These are phyloP conservation scores for Citrus hindsii DNA, from an alignment of 345 rosid genomes.

Conservation along the genomic window DNA sequence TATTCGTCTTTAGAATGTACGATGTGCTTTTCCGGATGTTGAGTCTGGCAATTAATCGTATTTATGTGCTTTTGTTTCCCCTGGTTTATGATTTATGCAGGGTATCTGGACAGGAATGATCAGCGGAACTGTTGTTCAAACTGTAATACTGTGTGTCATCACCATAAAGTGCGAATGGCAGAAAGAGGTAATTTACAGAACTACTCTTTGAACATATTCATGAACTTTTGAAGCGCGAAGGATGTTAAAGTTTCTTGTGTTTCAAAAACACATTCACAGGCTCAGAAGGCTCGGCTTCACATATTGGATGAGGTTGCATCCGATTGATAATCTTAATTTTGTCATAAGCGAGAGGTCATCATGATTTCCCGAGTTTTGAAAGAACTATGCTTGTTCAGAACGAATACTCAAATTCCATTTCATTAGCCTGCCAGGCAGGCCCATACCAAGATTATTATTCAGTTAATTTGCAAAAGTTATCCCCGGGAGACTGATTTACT, in stretches of 20 bases:
- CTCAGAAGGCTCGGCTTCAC: constrained; percentile 16
- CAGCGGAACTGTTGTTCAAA: constrained; percentile 45
- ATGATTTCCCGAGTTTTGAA: neutral
- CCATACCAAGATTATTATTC: too few species aligned
- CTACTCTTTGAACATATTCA: neutral
- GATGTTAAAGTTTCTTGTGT: neutral
- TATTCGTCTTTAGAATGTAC: neutral
- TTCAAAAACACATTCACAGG: constrained; percentile 12
- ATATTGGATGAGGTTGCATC: constrained; percentile 8
- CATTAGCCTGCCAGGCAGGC: neutral
- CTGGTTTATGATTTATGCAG: constrained; percentile 13
- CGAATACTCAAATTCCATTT: neutral
- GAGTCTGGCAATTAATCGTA: neutral
- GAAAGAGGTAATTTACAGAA: constrained; percentile 30
- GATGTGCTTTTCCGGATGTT: neutral
- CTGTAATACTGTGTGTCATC: constrained; percentile 32
- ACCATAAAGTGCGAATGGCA: constrained; percentile 43
- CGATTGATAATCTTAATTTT: neutral
- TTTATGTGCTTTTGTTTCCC: neutral
- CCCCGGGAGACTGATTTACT: too few species aligned
- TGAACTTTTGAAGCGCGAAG: neutral
- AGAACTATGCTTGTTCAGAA: too few species aligned
- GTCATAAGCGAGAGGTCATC: neutral
- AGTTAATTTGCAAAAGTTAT: too few species aligned
- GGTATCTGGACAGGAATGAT: constrained; percentile 58